Percentiles rank a stretch among this genome's conserved stretches.
Evolutionary conservation across 352 stramenopile species (phyloP).

Genomic region (Phytophthora colocasiae): DNA sequence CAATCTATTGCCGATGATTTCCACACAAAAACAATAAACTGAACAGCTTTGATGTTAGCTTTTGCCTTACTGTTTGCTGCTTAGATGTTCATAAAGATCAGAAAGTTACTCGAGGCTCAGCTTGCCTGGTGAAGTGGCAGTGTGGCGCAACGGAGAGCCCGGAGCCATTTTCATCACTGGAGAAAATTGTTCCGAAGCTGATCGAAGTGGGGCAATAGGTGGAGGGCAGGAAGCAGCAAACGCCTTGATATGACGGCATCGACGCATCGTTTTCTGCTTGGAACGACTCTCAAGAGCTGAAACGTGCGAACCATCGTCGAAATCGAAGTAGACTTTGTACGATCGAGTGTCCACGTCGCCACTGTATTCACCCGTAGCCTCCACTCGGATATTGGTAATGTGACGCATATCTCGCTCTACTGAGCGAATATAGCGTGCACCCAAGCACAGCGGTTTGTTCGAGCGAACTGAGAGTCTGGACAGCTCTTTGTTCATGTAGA

Average conservation of each 20-base stretch:
- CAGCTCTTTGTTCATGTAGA: slow-evolving; percentile 63
- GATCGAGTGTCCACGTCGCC: slow-evolving; percentile 70
- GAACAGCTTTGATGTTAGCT: slow-evolving; percentile 33
- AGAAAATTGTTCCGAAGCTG: slow-evolving; percentile 21
- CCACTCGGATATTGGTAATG: slow-evolving; percentile 71
- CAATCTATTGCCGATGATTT: slow-evolving; percentile 26
- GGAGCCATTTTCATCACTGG: slow-evolving; percentile 10
- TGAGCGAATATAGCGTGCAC: slow-evolving; percentile 41
- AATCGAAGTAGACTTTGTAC: slow-evolving; percentile 82
- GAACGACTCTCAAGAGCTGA: slow-evolving; percentile 62
- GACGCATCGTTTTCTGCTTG: slow-evolving; percentile 63
- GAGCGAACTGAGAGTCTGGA: slow-evolving; percentile 49
- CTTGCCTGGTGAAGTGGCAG: slow-evolving; percentile 28
- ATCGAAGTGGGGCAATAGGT: slow-evolving; percentile 23
- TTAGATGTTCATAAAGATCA: neutral
- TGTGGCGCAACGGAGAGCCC: slow-evolving; percentile 33
- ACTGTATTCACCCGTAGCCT: slow-evolving; percentile 68
- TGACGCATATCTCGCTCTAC: slow-evolving; percentile 59
- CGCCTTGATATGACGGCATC: slow-evolving; percentile 65
- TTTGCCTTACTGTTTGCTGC: slow-evolving; percentile 4
- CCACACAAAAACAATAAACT: slow-evolving; percentile 42
- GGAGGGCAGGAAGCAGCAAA: slow-evolving; percentile 40
- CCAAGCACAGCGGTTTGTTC: slow-evolving; percentile 58
- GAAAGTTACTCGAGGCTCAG: slow-evolving; percentile 30
- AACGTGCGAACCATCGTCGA: slow-evolving; percentile 62